Conservation (phyloP, 108 stramenopile genomes). For the Schizochytrium sp. region DNA sequence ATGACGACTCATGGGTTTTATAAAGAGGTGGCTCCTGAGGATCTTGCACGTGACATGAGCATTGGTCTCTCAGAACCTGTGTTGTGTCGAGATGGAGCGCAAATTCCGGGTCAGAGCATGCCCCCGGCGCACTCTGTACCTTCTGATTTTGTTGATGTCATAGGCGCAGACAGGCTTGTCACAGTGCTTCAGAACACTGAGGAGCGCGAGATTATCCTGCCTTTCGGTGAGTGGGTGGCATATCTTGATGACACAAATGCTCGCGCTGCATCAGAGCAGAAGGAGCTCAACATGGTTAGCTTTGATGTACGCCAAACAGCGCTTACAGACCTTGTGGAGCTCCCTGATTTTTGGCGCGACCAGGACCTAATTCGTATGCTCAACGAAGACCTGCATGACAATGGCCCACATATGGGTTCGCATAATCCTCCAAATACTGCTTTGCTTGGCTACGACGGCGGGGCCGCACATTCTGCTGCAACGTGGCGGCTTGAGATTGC, state of each 20-base stretch:
- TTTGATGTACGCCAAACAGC: slow-evolving; percentile 24
- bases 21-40: not conserved
- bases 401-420: not conserved
- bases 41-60: not conserved
- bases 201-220: slow-evolving; percentile 57
- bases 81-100: slow-evolving; percentile 4
- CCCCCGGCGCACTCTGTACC: slow-evolving; percentile 35
- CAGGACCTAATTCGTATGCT: slow-evolving; percentile 12
- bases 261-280: not conserved
- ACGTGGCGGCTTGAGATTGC: not conserved
- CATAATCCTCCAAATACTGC: not conserved
- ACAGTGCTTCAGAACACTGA: slow-evolving; percentile 42
- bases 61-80: not conserved
- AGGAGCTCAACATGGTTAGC: not conserved
- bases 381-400: not conserved
- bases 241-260: not conserved
- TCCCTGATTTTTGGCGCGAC: slow-evolving; percentile 37
- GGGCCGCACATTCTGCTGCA: not conserved
- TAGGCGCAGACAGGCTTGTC: not conserved
- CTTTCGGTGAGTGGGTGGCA: slow-evolving; percentile 31
- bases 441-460: slow-evolving; percentile 23
- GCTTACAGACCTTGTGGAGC: not conserved
- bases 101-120: slow-evolving; percentile 29
- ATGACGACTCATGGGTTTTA: not conserved
- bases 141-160: slow-evolving; percentile 17